Percentiles rank a stretch among this genome's conserved stretches.
Evolutionary conservation across 345 rosid species (phyloP).

Genomic region (Ceriops tagal): DNA sequence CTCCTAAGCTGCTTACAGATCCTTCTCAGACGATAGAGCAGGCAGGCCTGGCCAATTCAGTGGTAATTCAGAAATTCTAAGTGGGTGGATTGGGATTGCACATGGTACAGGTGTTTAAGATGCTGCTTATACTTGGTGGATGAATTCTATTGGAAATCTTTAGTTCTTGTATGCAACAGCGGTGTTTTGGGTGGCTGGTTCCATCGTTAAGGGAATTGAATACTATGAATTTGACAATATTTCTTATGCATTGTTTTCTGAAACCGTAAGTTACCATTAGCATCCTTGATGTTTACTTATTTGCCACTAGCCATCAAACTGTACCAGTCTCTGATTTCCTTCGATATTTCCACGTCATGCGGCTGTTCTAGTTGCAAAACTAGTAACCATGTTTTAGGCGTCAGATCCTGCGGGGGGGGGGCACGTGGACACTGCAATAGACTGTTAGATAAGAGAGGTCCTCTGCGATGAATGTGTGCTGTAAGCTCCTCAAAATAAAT

Average conservation of each 20-base stretch:
- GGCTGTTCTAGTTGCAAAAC: no score
- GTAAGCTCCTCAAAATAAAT: no score
- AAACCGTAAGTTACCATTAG: no score
- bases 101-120: not conserved
- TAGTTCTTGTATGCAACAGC: slow-evolving; percentile 5
- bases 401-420: no score
- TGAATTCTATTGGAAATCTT: not conserved
- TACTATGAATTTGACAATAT: not conserved
- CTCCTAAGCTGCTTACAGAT: slow-evolving; percentile 76
- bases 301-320: no score
- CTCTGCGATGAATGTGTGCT: no score
- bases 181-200: slow-evolving; percentile 18
- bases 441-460: no score
- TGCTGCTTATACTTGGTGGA: slow-evolving; percentile 12
- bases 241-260: slow-evolving; percentile 23
- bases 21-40: slow-evolving; percentile 61
- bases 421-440: no score
- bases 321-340: no score
- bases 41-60: slow-evolving; percentile 82
- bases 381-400: no score
- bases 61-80: slow-evolving; percentile 80
- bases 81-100: slow-evolving; percentile 3
- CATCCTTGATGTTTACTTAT: no score
- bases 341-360: no score
- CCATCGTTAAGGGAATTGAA: slow-evolving; percentile 12